Conservation (phyloP, 805 yeast species). For the Grigorovia yakushimaensis region DNA sequence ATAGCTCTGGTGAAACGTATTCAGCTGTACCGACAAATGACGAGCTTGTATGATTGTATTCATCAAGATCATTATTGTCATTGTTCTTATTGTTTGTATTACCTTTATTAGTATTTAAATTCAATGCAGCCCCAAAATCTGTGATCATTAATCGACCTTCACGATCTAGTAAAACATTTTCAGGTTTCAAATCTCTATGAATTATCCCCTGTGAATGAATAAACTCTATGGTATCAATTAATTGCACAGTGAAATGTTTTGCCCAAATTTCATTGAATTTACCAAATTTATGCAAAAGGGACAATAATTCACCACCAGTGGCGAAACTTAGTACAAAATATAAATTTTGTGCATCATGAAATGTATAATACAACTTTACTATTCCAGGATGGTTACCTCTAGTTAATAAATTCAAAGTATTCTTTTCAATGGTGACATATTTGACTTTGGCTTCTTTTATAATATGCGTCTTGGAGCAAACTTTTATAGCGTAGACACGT, state of each 20-base stretch:
- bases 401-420: slow-evolving; percentile 65
- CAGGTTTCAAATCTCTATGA: slow-evolving; percentile 93
- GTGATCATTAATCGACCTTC: slow-evolving; percentile 87
- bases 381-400: slow-evolving; percentile 88
- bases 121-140: slow-evolving; percentile 94
- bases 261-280: slow-evolving; percentile 66
- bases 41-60: slow-evolving; percentile 32
- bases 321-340: slow-evolving; percentile 93
- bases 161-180: slow-evolving; percentile 73
- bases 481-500: slow-evolving; percentile 75
- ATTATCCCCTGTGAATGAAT: slow-evolving; percentile 86
- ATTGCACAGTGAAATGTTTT: slow-evolving; percentile 73
- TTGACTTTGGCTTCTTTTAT: slow-evolving; percentile 91
- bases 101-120: slow-evolving; percentile 14
- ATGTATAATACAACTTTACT: slow-evolving; percentile 83
- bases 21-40: slow-evolving; percentile 98
- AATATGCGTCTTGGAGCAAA: slow-evolving; percentile 83
- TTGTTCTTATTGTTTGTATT: slow-evolving; percentile 12
- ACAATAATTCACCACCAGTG: slow-evolving; percentile 85
- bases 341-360: slow-evolving; percentile 80
- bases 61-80: slow-evolving; percentile 5
- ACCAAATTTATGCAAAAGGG: slow-evolving; percentile 68
- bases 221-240: slow-evolving; percentile 82
- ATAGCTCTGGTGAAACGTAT: slow-evolving; percentile 86
- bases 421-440: slow-evolving; percentile 91